phyloP scores from a whole-genome alignment of 2,329 filamentous ascomycete species.

The Penicillium sp. region DNA sequence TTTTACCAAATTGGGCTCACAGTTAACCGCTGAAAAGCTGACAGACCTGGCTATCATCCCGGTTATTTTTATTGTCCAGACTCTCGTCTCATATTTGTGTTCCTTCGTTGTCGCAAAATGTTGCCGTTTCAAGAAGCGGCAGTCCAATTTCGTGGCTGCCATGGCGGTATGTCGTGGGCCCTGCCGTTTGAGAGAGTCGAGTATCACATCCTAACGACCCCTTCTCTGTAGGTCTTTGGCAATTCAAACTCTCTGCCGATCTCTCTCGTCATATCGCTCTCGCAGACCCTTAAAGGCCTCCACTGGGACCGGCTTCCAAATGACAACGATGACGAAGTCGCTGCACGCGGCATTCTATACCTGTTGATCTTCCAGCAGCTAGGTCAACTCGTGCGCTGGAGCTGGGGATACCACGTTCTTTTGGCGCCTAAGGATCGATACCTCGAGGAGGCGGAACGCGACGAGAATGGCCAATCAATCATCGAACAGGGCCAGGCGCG shows the following conservation, averaged over 20 bases:
- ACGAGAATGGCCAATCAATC: constrained; percentile 30
- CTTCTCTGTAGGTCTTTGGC: constrained; percentile 68
- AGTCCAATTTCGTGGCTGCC: constrained; percentile 90
- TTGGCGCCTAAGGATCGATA: constrained; percentile 74
- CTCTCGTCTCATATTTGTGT: constrained; percentile 77
- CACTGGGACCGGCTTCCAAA: constrained; percentile 91
- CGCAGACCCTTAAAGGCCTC: constrained; percentile 84
- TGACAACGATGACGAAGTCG: constrained; percentile 94
- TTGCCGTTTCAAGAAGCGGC: constrained; percentile 79
- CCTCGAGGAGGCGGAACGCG: constrained; percentile 44
- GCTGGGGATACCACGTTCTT: constrained; percentile 94
- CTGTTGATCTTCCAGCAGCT: constrained; percentile 97
- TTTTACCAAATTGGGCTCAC: constrained; percentile 94
- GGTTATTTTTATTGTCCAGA: constrained; percentile 88
- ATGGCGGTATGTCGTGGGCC: constrained; percentile 67
- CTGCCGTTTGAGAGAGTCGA: neutral
- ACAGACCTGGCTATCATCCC: constrained; percentile 90
- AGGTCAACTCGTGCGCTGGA: constrained; percentile 93
- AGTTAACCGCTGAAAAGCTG: constrained; percentile 88
- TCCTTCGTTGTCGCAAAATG: constrained; percentile 68
- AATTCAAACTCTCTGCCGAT: constrained; percentile 98
- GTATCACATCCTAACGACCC: neutral
- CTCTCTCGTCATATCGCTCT: constrained; percentile 89
- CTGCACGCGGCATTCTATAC: constrained; percentile 89
- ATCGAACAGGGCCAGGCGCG: constrained; percentile 42